Conservation (phyloP, 2,329 filamentous ascomycete species). For the Aureobasidium sp. region DNA sequence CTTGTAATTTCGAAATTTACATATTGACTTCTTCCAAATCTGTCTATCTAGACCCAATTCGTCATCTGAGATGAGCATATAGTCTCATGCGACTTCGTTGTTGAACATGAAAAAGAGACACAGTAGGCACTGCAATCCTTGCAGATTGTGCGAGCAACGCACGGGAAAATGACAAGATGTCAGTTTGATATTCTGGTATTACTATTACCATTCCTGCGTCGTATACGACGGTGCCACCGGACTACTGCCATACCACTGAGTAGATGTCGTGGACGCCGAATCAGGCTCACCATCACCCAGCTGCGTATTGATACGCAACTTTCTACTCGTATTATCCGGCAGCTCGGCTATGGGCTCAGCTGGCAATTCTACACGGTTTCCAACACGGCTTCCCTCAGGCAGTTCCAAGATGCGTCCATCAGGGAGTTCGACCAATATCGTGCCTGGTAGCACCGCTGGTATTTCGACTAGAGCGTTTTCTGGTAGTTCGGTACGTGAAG, state of each 20-base stretch:
- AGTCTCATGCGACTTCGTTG: too few species aligned
- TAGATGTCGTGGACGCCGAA: neutral
- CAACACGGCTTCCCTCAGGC: neutral
- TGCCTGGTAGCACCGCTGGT: neutral
- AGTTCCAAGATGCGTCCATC: slow-evolving; percentile 4
- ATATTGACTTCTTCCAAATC: neutral
- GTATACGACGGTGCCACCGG: neutral
- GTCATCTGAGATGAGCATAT: too few species aligned
- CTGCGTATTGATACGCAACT: neutral
- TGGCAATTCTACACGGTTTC: neutral
- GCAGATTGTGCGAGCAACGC: too few species aligned
- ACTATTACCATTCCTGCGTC: neutral
- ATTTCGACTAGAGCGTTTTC: neutral
- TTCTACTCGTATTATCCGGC: neutral
- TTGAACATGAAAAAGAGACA: too few species aligned
- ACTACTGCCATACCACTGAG: neutral
- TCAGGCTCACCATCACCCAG: neutral
- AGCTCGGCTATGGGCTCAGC: neutral
- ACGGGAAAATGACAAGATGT: neutral
- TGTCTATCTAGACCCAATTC: too few species aligned
- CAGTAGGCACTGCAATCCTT: too few species aligned
- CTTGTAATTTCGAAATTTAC: neutral
- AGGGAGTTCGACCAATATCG: neutral
- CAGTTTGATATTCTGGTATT: neutral
- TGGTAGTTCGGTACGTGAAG: neutral